Conservation (phyloP, 495 filamentous ascomycete species). For the Podospora tetraspora region DNA sequence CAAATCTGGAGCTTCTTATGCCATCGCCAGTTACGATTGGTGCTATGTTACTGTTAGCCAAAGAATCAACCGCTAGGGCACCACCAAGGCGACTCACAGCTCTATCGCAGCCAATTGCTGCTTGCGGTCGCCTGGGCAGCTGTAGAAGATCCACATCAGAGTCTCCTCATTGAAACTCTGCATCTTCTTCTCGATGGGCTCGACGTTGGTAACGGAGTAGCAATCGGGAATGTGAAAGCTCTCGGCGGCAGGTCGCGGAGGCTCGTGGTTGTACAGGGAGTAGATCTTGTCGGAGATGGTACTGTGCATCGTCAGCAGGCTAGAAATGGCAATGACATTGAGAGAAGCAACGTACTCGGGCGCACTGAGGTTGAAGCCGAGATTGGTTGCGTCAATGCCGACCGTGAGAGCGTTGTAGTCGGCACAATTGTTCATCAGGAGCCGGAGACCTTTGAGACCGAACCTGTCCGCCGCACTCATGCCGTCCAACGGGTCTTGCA, state of each 20-base stretch:
- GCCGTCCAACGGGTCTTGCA: constrained; percentile 57
- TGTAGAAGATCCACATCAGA: constrained; percentile 92
- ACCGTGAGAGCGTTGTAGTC: constrained; percentile 70
- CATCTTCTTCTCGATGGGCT: constrained; percentile 71
- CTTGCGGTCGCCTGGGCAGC: constrained; percentile 73
- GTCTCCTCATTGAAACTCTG: constrained; percentile 84
- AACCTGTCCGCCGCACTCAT: constrained; percentile 79
- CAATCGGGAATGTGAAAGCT: constrained; percentile 75
- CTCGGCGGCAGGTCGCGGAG: constrained; percentile 67
- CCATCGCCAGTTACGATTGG: constrained; percentile 82
- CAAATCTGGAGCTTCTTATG: constrained; percentile 84
- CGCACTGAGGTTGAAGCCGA: constrained; percentile 76
- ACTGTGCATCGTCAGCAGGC: constrained; percentile 18
- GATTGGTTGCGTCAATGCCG: constrained; percentile 69
- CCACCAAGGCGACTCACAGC: constrained; percentile 46
- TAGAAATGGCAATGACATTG: not conserved
- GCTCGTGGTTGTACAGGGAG: constrained; percentile 65
- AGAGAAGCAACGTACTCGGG: constrained; percentile 58
- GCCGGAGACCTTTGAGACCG: constrained; percentile 72
- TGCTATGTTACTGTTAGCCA: constrained; percentile 20
- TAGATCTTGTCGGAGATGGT: constrained; percentile 45
- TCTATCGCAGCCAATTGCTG: constrained; percentile 81
- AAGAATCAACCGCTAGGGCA: not conserved
- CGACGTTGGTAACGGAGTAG: constrained; percentile 83
- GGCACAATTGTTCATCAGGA: constrained; percentile 71